phyloP scores from a whole-genome alignment of 371 early-diverging fungal species.

The Mucor piriformis region DNA sequence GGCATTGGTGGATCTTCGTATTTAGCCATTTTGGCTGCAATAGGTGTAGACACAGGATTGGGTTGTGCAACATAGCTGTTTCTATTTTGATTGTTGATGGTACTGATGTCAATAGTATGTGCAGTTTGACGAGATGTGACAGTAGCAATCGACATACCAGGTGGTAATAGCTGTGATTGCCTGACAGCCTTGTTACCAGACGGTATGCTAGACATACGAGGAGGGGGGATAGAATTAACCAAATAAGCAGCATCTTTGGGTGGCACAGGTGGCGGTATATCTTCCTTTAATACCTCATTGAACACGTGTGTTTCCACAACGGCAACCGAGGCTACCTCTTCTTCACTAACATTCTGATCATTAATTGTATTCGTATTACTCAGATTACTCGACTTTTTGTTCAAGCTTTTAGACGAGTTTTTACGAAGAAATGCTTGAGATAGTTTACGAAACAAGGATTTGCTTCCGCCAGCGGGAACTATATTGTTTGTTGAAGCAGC shows the following conservation, averaged over 20 bases:
- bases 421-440: slow-evolving; percentile 30
- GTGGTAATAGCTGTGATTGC: slow-evolving; percentile 16
- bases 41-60: slow-evolving; percentile 9
- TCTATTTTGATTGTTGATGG: background rate
- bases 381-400: slow-evolving; percentile 20
- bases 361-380: slow-evolving; percentile 1
- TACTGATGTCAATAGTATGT: slow-evolving; percentile 26
- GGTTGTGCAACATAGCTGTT: background rate
- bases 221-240: background rate
- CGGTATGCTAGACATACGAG: background rate
- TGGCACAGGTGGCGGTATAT: slow-evolving; percentile 28
- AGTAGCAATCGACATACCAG: slow-evolving; percentile 32
- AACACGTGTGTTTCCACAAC: background rate
- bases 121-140: slow-evolving; percentile 31
- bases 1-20: slow-evolving; percentile 7
- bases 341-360: slow-evolving; percentile 5
- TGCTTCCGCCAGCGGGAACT: slow-evolving; percentile 15
- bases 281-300: background rate
- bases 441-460: slow-evolving; percentile 30
- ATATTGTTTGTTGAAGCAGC: background rate
- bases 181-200: background rate
- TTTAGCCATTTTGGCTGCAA: slow-evolving; percentile 21
- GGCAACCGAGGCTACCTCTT: background rate
- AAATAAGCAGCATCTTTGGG: slow-evolving; percentile 21
- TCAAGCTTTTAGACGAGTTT: slow-evolving; percentile 18